These are phyloP conservation scores for Stachybotrys echinatus DNA, from an alignment of 2,329 filamentous ascomycete genomes.

Conservation along the genomic window DNA sequence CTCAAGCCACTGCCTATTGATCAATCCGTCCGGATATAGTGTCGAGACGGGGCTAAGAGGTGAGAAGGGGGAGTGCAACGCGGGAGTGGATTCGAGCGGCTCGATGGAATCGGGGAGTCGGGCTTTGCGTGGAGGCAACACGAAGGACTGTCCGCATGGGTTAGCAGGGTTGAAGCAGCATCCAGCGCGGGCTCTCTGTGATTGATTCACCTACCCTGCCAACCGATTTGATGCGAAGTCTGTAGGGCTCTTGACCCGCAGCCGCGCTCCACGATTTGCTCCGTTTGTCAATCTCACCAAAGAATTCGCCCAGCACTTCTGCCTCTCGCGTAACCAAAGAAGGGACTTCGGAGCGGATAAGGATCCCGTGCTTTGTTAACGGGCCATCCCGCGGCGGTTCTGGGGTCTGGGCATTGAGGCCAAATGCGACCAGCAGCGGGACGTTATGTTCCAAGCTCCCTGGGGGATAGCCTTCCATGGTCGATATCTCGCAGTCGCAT, in stretches of 20 bases:
- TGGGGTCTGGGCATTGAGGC: conserved; percentile 47
- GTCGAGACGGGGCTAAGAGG: conserved; percentile 78
- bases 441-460: conserved; percentile 84
- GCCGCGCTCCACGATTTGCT: conserved; percentile 61
- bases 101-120: conserved; percentile 47
- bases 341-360: conserved; percentile 67
- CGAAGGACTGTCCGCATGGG: conserved; percentile 37
- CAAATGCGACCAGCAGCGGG: conserved; percentile 77
- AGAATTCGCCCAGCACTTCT: conserved; percentile 58
- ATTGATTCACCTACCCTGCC: conserved; percentile 63
- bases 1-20: conserved; percentile 74
- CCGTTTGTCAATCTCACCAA: conserved; percentile 60
- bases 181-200: conserved; percentile 3
- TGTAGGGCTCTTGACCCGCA: conserved; percentile 43
- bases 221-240: conserved; percentile 67
- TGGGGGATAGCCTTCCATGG: conserved; percentile 74
- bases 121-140: conserved; percentile 53
- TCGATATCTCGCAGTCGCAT: conserved; percentile 9
- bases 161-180: conserved; percentile 16
- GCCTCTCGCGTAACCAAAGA: conserved; percentile 61
- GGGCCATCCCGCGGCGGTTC: conserved; percentile 39
- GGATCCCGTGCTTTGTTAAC: conserved; percentile 52
- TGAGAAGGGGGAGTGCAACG: conserved; percentile 88
- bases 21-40: conserved; percentile 84
- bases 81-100: conserved; percentile 38